Base-by-base conservation (phyloP, 176 grass and related monocot genomes). In the Carex littledalei region DNA sequence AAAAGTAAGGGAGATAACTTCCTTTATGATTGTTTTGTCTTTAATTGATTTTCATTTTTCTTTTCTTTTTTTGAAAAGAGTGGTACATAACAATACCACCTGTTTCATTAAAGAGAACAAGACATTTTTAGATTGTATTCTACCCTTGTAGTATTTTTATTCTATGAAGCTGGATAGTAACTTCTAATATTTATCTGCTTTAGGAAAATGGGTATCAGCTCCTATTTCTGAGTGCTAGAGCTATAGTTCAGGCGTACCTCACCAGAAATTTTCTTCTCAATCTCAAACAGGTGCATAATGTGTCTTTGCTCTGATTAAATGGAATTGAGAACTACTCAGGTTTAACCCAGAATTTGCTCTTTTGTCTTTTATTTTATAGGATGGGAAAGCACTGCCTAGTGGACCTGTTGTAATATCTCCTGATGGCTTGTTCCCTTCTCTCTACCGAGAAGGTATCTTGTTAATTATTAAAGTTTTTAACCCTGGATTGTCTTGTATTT, bases 151-250 rank as follows among this genome's bases (percentile, higher is more conserved):
- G 74, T 34, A 32, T 4, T 35, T 57, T 32, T 56, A 4, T 78
- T 78, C 2, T 57, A 78, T 78, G 14, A 55, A 34, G 74, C 50
- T 78, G 24, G 24, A 78, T 26, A 13, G 22, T 61, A 52, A 83
- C 21, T 79, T 58, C 2, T 64, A 79, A 32, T 11, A 87, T 86
- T 63, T 86, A 35, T 88, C 85, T 88, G 12, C 52, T 60, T 67
- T 61, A 99, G 97, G 97, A 99, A 95, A 99, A 99, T 16, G 93
- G 97, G 61, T 99, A 99, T 88, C 97, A 99, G 86, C 86, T 99
- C 67, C 80, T 99, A 70, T 99, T 99, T 86, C 90, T 99, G 84
- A 99, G 97, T 77, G 97, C 97, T 84, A 94, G 97, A 92, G 93
- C 97, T 79, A 99, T 99, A 82, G 91, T 99, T 53, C 97, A 96